Evolutionary conservation across 257 asterid species (phyloP), one percentile per base, ranked within the genome.

Genomic region (Plantago elongata): DNA sequence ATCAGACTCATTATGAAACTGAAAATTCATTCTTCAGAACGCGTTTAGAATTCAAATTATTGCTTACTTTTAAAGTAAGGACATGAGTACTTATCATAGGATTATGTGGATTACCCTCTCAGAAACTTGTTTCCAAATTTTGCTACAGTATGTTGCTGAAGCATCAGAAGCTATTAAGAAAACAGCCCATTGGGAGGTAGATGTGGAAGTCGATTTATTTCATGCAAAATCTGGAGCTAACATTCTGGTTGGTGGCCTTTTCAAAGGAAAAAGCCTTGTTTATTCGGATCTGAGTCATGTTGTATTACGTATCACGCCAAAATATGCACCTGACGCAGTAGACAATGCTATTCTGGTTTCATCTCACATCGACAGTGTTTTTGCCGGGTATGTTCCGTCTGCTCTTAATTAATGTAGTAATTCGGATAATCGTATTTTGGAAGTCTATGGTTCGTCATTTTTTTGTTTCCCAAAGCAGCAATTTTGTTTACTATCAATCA

Each of bases 341-440:
- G 96, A 89, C 54, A 87, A 80, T 74, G 95, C 97, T 51, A 93
- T 93, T 72, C 91, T 93, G 38, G 91, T 93, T 64, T 93, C 99
- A 50, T 89, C 99, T 69, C 99, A 93, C 75, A 77, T 93, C 45
- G 99, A 93, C 77, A 83, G 97, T 1, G 96, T 93, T 63, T 93
- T 86, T 73, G 70, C 99, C 7, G 78, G 75, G 99, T 92, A 87
- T 18, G 78, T 67, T 60, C 70, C 60, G 43, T 9, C 10, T 45
- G 27, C 48, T 46, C 38, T 61, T 30, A 50, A 61, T 62, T 42
- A 13, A 7, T 63, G 54, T 37, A 37, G 11, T 63, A 11, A 22
- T 68, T 55, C 38, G 11, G 16, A 11, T 22, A 22, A 22, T 48
- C 27, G 27, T 29, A 27, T 27, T 11, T 54, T 60, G 15, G 40